Conservation (phyloP, 2,329 filamentous ascomycete species). For the Paramyrothecium roridum region DNA sequence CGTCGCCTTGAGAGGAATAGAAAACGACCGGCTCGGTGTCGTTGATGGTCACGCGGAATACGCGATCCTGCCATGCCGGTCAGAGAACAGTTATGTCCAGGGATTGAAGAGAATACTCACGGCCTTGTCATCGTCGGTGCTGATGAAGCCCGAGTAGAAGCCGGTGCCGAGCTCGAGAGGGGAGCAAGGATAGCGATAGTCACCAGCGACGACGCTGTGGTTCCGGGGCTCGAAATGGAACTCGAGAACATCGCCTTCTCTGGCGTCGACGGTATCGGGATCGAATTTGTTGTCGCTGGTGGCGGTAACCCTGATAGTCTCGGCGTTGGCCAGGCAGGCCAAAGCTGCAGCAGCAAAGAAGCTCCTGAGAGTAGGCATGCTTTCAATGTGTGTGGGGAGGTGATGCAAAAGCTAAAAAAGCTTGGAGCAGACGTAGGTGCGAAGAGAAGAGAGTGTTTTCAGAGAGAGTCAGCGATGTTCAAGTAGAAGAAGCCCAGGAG, state of each 20-base stretch:
- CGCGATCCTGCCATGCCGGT: conserved; percentile 19
- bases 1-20: conserved; percentile 34
- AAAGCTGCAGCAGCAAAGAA: conserved; percentile 18
- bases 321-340: conserved; percentile 20
- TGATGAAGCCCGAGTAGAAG: conserved; percentile 34
- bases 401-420: not conserved
- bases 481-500: too few relatives aligned
- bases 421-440: too few relatives aligned
- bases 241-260: conserved; percentile 30
- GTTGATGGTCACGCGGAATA: conserved; percentile 30
- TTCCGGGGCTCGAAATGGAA: conserved; percentile 33
- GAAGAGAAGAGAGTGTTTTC: too few relatives aligned
- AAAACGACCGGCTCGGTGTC: conserved; percentile 29
- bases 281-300: conserved; percentile 27
- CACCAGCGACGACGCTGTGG: conserved; percentile 33
- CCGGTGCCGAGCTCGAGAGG: conserved; percentile 25
- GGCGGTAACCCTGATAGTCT: conserved; percentile 30
- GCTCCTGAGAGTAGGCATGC: conserved; percentile 25
- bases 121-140: conserved; percentile 20
- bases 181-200: conserved; percentile 31
- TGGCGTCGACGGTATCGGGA: conserved; percentile 26
- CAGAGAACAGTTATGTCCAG: not conserved
- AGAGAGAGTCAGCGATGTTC: too few relatives aligned
- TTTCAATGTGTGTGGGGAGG: not conserved
- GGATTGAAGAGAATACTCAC: conserved; percentile 17